Base-by-base conservation (phyloP, 306 rosid genomes). In the Rosa rugosa region DNA sequence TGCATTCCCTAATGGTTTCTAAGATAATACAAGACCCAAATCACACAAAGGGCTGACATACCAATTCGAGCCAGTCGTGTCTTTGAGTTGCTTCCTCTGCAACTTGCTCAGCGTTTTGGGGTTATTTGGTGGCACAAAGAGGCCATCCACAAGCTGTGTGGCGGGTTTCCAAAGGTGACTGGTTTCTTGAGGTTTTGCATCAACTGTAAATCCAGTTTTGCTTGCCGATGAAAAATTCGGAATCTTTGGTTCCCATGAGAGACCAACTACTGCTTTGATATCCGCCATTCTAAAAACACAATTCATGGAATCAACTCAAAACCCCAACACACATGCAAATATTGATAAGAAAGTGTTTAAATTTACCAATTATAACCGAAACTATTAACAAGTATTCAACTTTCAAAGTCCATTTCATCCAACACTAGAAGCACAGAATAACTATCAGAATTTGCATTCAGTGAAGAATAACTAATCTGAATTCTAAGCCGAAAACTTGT, bases 241-340 rank as follows among this genome's bases (percentile, higher is more conserved):
- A 76, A 94, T 66, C 80, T 87, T 90, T 27, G 93, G 98, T 79
- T 87, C 87, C 98, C 97, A 94, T 49, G 93, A 88, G 50, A 88
- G 87, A 31, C 97, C 93, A 46, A 91, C 83, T 51, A 87, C 84
- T 4, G 86, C 86, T 68, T 89, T 85, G 67, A 27, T 75, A 80
- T 79, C 88, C 3, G 70, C 9, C 97, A 91, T 90, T 81, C 88
- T 79, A 50, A 14, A 63, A 75, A 44, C 41, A 45, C 31, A 1
- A 27, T 27, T 4, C 1, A 40, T 5, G 23, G 23, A 74, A 74
- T 40, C 69, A 9, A 34, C n/a, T 72, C 65, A 34, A 72, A 50
- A 3, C 46, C 12, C 46, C 2, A 8, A 12, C 4, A 11, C 12
- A n/a, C 73, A 41, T 1, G 5, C 20, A 69, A 5, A 44, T 11